Percentiles rank a stretch among this genome's conserved stretches.
These are phyloP conservation scores for Trichoderma koningii DNA, from an alignment of 2,329 filamentous ascomycete genomes.

Conservation along the genomic window DNA sequence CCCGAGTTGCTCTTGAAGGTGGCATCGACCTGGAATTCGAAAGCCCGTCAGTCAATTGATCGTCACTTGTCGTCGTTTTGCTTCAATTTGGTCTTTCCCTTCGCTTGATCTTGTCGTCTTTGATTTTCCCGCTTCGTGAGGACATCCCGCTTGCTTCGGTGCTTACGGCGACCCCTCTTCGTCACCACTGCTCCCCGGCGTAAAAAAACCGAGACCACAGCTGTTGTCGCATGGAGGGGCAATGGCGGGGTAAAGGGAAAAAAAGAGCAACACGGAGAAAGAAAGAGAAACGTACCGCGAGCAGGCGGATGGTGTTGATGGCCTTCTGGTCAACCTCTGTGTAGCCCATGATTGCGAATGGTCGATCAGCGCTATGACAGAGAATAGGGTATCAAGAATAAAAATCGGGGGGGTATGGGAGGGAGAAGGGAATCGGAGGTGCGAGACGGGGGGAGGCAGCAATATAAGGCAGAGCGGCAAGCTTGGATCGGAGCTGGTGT, in stretches of 20 bases:
- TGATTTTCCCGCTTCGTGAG: not conserved
- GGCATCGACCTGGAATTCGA: slow-evolving; percentile 79
- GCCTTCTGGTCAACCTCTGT: slow-evolving; percentile 83
- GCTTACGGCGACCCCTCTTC: not conserved
- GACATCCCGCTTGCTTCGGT: not conserved
- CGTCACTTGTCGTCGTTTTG: slow-evolving; percentile 8
- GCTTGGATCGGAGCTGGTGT: slow-evolving; percentile 29
- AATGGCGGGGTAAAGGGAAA: slow-evolving; percentile 36
- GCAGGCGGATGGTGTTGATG: slow-evolving; percentile 96
- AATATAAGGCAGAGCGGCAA: slow-evolving; percentile 27
- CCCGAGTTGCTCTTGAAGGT: slow-evolving; percentile 94
- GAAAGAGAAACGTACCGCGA: slow-evolving; percentile 72
- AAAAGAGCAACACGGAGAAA: slow-evolving; percentile 9
- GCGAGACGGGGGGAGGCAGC: slow-evolving; percentile 32
- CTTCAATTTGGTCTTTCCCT: not conserved
- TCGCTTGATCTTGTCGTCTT: not conserved
- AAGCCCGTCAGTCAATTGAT: slow-evolving; percentile 33
- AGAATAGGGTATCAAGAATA: slow-evolving; percentile 8
- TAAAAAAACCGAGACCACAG: not conserved
- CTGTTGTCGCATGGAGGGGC: slow-evolving; percentile 37
- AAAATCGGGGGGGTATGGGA: slow-evolving; percentile 22
- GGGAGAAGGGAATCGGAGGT: slow-evolving; percentile 31
- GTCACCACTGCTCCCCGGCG: not conserved
- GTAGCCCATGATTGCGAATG: slow-evolving; percentile 75
- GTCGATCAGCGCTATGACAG: slow-evolving; percentile 30